Evolutionary conservation across 169 alveolate species (phyloP).

Genomic region (Eimeria necatrix): DNA sequence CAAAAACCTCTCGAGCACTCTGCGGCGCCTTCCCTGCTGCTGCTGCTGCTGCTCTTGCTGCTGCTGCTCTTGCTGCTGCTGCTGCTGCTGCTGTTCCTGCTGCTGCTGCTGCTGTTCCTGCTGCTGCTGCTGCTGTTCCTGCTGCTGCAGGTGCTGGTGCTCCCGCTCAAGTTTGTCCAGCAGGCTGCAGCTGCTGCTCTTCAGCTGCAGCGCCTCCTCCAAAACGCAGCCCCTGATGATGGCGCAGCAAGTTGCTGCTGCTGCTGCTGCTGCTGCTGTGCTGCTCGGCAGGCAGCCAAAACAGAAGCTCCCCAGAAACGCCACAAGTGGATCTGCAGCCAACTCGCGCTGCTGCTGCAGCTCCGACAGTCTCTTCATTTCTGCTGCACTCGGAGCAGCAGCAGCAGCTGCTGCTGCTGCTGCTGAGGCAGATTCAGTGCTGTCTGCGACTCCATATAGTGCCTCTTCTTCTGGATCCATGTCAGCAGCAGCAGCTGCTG

Average conservation of each 20-base stretch:
- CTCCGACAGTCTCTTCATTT: conserved; percentile 12
- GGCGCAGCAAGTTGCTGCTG: conserved; percentile 43
- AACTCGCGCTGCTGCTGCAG: conserved; percentile 72
- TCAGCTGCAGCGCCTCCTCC: conserved; percentile 54
- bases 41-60: conserved; percentile 3
- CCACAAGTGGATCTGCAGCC: conserved; percentile 4
- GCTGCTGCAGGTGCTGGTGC: conserved; percentile 28
- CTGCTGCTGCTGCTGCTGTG: conserved; percentile 72
- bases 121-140: conserved; percentile 32
- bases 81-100: neutral
- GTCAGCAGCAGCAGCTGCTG: conserved; percentile 4
- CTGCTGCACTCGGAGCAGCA: conserved; percentile 28
- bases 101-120: neutral
- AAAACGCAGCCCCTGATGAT: neutral
- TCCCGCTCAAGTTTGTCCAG: neutral
- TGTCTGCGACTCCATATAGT: neutral
- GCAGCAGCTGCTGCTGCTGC: conserved; percentile 44
- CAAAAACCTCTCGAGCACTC: conserved; percentile 47
- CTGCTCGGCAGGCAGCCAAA: conserved; percentile 67
- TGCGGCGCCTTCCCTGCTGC: conserved; percentile 27
- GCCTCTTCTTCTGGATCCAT: conserved; percentile 35
- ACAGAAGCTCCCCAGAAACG: conserved; percentile 28
- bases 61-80: neutral
- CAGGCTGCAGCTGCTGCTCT: neutral
- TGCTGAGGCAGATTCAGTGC: neutral